Conservation (phyloP, 768 basidiomycete species). For the Podaxis sp. region DNA sequence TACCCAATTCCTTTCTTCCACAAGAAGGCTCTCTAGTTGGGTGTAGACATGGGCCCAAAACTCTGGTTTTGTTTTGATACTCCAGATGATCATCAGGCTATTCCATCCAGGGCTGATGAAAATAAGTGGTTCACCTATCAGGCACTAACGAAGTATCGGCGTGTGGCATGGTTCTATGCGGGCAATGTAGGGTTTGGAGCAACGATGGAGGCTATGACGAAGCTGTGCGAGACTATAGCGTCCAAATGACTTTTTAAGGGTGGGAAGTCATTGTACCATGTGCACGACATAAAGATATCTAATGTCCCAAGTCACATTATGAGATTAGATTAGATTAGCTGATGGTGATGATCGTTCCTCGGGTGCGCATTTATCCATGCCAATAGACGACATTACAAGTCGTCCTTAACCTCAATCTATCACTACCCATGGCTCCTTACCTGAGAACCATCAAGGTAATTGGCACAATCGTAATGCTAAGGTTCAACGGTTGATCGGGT, state of each 20-base stretch:
- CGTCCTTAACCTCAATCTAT: conserved; percentile 14
- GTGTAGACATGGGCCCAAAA: conserved; percentile 79
- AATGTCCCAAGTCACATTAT: not conserved
- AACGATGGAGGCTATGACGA: not conserved
- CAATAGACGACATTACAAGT: not conserved
- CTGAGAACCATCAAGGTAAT: conserved; percentile 65
- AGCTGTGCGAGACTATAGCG: not conserved
- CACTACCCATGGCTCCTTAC: conserved; percentile 66
- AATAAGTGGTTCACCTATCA: conserved; percentile 30
- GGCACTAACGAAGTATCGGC: conserved; percentile 79
- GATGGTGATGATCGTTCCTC: not conserved
- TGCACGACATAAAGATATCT: not conserved
- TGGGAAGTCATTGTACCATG: not conserved
- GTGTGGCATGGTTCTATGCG: conserved; percentile 63
- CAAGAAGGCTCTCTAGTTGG: conserved; percentile 63
- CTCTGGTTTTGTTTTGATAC: conserved; percentile 67
- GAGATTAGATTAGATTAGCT: conserved; percentile 29
- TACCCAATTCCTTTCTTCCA: conserved; percentile 79
- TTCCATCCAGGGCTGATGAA: not conserved
- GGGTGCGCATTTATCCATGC: too few species aligned
- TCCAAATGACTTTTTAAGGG: not conserved
- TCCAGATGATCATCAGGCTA: conserved; percentile 18
- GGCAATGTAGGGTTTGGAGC: not conserved
- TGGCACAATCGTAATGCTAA: not conserved
- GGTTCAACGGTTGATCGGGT: not conserved